Percentiles rank a stretch among this genome's conserved stretches.
phyloP scores from a whole-genome alignment of 1,284 basidiomycete genomes.

The Cryptococcus floricola region DNA sequence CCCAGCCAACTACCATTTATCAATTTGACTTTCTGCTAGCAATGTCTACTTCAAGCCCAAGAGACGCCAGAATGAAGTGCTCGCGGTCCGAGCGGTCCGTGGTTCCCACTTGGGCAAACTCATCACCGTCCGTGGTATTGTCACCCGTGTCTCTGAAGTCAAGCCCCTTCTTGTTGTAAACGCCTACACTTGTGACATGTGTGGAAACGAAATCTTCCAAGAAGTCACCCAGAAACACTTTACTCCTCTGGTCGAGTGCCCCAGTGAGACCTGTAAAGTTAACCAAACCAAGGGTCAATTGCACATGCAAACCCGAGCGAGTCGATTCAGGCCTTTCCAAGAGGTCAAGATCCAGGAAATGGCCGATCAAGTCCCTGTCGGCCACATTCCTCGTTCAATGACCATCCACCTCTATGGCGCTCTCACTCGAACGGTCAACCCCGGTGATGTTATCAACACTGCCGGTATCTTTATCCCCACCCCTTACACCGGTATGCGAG shows the following conservation, averaged over 20 bases:
- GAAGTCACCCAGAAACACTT: constrained; percentile 93
- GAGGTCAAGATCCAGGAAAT: constrained; percentile 99
- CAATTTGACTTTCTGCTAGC: constrained; percentile 50
- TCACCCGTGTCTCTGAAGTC: constrained; percentile 97
- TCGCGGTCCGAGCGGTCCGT: constrained; percentile 88
- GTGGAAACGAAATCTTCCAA: constrained; percentile 97
- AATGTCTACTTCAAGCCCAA: constrained; percentile 91
- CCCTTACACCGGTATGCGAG: constrained; percentile 82
- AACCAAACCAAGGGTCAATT: constrained; percentile 87
- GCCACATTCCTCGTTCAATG: constrained; percentile 98
- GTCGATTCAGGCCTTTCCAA: constrained; percentile 96
- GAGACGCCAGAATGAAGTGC: constrained; percentile 55
- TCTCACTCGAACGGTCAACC: constrained; percentile 85
- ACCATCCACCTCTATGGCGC: constrained; percentile 88
- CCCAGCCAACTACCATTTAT: background rate
- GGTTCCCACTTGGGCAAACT: constrained; percentile 82
- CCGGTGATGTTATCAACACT: constrained; percentile 91
- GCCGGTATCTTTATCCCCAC: constrained; percentile 86
- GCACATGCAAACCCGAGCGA: constrained; percentile 96
- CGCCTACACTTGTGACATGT: constrained; percentile 97
- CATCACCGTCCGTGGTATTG: constrained; percentile 95
- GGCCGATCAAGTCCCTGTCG: constrained; percentile 99
- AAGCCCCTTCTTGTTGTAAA: constrained; percentile 96
- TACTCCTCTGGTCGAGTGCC: constrained; percentile 81
- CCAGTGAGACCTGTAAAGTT: constrained; percentile 76